Conservation (phyloP, 768 basidiomycete genomes). For the Cystofilobasidium macerans region DNA sequence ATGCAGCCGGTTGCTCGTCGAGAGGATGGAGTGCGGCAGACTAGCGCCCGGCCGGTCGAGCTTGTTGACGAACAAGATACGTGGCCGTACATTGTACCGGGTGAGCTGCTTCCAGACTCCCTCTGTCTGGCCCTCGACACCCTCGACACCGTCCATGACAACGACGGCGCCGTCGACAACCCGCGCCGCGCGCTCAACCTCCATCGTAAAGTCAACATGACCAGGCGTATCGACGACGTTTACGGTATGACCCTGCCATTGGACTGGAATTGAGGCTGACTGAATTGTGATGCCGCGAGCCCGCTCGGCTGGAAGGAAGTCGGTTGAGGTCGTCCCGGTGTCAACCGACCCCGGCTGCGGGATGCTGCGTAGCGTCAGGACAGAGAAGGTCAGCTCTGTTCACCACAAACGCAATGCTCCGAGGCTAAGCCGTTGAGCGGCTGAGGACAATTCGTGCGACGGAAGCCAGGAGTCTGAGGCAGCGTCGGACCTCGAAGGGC, state of each 20-base stretch:
- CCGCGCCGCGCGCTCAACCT: conserved; percentile 83
- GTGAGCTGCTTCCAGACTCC: conserved; percentile 81
- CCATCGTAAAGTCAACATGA: conserved; percentile 94
- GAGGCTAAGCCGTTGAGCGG: too few species aligned
- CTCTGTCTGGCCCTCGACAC: conserved; percentile 79
- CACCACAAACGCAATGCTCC: too few species aligned
- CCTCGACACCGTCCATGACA: conserved; percentile 78
- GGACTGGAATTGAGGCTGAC: conserved; percentile 49
- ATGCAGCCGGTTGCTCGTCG: conserved; percentile 47
- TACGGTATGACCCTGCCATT: conserved; percentile 40
- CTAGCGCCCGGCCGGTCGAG: conserved; percentile 78
- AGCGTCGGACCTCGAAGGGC: too few species aligned
- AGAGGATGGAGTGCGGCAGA: conserved; percentile 57
- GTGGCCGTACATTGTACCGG: conserved; percentile 70
- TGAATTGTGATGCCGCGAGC: conserved; percentile 87
- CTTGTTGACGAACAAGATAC: conserved; percentile 77
- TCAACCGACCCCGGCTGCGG: conserved; percentile 69
- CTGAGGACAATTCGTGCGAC: too few species aligned
- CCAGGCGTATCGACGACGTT: conserved; percentile 86
- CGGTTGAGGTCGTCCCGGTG: conserved; percentile 79
- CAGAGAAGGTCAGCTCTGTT: conserved; percentile 2
- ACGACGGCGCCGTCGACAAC: conserved; percentile 83
- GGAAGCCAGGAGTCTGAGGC: not conserved
- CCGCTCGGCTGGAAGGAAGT: conserved; percentile 77
- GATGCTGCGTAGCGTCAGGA: conserved; percentile 54